A percentile compares a stretch with the other conserved stretches of the same genome.
These are phyloP conservation scores for Phytophthora kernoviae DNA, from an alignment of 352 stramenopile genomes.

Conservation along the genomic window DNA sequence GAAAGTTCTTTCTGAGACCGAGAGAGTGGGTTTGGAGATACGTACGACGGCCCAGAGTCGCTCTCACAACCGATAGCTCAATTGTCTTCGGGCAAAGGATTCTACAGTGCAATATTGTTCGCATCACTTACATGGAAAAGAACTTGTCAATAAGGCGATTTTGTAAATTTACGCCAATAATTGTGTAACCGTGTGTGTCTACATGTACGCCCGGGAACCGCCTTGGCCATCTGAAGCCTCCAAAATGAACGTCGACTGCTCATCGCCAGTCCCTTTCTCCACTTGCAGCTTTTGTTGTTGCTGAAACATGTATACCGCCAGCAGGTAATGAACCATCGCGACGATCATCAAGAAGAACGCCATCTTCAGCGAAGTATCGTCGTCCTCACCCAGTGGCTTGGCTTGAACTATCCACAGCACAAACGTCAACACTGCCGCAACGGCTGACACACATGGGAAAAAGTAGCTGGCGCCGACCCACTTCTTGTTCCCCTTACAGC, in stretches of 20 bases:
- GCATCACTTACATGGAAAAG: no score
- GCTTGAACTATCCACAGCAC: constrained; percentile 57
- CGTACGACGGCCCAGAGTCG: no score
- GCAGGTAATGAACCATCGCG: constrained; percentile 55
- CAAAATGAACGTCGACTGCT: constrained; percentile 11
- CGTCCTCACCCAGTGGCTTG: constrained; percentile 51
- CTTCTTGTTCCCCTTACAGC: constrained; percentile 28
- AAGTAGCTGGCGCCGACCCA: constrained; percentile 25
- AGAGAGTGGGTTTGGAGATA: no score
- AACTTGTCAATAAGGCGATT: no score
- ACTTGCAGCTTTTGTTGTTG: constrained; percentile 23
- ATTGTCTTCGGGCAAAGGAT: no score
- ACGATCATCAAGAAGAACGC: constrained; percentile 69
- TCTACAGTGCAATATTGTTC: no score
- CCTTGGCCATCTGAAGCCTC: constrained; percentile 18
- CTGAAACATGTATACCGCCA: constrained; percentile 38
- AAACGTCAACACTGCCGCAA: constrained; percentile 24
- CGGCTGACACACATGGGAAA: constrained; percentile 13
- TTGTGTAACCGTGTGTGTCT: no score
- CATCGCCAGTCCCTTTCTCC: constrained; percentile 1
- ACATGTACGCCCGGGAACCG: constrained; percentile 22
- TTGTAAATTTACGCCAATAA: no score
- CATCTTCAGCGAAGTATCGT: constrained; percentile 55
- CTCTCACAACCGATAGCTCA: no score
- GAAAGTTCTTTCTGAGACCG: no score